phyloP scores from a whole-genome alignment of 2,329 filamentous ascomycete genomes.

The Colletotrichum sp. region DNA sequence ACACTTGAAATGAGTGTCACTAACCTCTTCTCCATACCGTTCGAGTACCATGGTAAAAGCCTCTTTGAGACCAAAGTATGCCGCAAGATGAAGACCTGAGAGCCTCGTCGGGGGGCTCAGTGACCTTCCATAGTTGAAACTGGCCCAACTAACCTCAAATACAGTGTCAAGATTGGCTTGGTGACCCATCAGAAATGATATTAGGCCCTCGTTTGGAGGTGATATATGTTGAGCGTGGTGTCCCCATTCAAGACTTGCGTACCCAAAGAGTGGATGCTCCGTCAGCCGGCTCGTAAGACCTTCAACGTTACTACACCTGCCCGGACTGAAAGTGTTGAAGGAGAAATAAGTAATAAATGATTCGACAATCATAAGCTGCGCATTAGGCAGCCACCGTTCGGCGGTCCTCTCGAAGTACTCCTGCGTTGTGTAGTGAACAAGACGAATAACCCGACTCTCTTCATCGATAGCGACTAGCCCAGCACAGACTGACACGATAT shows the following conservation, averaged over 20 bases:
- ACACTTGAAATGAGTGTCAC: neutral
- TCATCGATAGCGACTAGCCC: conserved; percentile 47
- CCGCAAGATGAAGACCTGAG: neutral
- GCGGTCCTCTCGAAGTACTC: conserved; percentile 43
- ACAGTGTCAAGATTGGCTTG: neutral
- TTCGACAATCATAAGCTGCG: conserved; percentile 29
- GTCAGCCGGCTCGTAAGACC: too few relatives aligned
- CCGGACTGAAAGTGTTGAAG: conserved; percentile 15
- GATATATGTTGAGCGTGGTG: neutral
- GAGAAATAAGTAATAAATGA: conserved; percentile 42
- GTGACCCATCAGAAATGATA: neutral
- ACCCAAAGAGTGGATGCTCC: neutral
- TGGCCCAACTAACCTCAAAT: neutral
- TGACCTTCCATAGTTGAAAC: neutral
- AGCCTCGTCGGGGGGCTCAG: too few relatives aligned
- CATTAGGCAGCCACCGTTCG: conserved; percentile 33
- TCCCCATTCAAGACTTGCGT: neutral
- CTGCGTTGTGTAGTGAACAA: conserved; percentile 52
- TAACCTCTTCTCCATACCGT: rapidly evolving
- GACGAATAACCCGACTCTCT: conserved; percentile 39
- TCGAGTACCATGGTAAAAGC: neutral
- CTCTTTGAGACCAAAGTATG: neutral
- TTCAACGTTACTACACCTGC: too few relatives aligned
- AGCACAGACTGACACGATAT: conserved; percentile 41
- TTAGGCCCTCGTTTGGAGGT: neutral